Base-by-base conservation (phyloP, 805 yeast species). In the Starmerella floris region DNA sequence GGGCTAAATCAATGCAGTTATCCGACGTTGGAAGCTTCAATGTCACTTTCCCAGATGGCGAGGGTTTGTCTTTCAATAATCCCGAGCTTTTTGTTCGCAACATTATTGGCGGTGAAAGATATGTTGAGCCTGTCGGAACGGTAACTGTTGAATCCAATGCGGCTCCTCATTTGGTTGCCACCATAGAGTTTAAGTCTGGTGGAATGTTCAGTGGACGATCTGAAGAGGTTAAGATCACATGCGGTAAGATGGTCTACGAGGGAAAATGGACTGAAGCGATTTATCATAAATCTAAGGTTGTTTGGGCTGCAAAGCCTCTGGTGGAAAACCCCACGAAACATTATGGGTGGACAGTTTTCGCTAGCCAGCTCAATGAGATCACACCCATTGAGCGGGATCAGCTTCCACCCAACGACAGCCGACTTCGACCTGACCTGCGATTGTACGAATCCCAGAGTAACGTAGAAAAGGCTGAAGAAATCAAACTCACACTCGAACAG, bases 1-100 rank as follows among this genome's bases (percentile, higher is more conserved):
- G 96, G 94, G 96, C 97, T 39, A 91, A 88, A 62, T 77, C 87
- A 23, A 76, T 83, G 6, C 97, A 91, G 58, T 64, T 91, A 44
- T 72, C 73, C 37, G 83, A 83, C 50, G 74, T 71, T 35, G 98
- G 98, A 30, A 66, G 66, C 13, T 65, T 80, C 3, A 70, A 68
- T 35, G 64, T 91, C 30, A 66, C 67, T 2, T 65, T 78, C 35
- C 54, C 65, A 2, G 69, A 78, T 0, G 85, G 83, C 1, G 94
- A 83, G 53, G 65, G 65, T 10, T 82, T 77, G 55, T 74, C 76
- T 48, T 91, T 94, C 88, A 58, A 67, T 19, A 87, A 78, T 50
- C 96, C 98, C 6, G 76, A 81, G 1, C 77, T 93, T 0, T 69
- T 83, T 53, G 63, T 91, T 53, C 79, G 88, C 54, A 88, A 88